Base-by-base conservation (phyloP, 495 filamentous ascomycete species). In the Lasiosphaeris hirsuta region DNA sequence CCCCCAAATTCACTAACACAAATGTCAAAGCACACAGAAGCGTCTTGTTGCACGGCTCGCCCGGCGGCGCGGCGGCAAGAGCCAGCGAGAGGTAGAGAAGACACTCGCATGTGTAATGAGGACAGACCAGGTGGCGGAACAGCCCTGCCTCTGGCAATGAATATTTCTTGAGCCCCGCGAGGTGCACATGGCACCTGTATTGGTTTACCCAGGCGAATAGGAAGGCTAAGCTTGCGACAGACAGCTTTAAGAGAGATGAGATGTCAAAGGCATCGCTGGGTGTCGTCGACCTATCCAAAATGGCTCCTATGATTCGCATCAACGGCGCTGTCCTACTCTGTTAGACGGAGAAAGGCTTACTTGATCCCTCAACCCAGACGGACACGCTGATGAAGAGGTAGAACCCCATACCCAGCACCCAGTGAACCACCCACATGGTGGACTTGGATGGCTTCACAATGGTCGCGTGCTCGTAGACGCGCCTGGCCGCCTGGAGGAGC, bases 51-150 rank as follows among this genome's bases (percentile, higher is more conserved):
- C 89, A 63, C 55, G 80, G 57, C 30, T 69, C 58, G 6, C 75
- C 77, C 48, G 75, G 63, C 0, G 91, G 92, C 4, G 92, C 90
- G 39, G 86, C 86, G 11, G 89, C 63, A 18, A 96, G 63, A 1
- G 90, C 81, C 58, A 97, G 69, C n/a, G 86, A 83, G 30, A 92
- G 60, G 65, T 97, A 97, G 56, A 96, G 84, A 2, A 89, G 47
- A 64, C 90, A 91, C 68, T 97, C 95, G 45, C 87, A 87, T 0
- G 86, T 86, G 69, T 97, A 98, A 73, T 97, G 94, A n/a, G 95
- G 92, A 58, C 86, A 95, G 9, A 96, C 73, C 14, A 93, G 61
- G 34, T 65, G 72, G 38, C 74, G 74, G 65, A 97, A 98, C 39
- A 87, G 64, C 4, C 86, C 86, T 10, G 69, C 60, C 0, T 70